These are phyloP conservation scores for Prunella vulgaris DNA, from an alignment of 257 asterid genomes.

Conservation along the genomic window DNA sequence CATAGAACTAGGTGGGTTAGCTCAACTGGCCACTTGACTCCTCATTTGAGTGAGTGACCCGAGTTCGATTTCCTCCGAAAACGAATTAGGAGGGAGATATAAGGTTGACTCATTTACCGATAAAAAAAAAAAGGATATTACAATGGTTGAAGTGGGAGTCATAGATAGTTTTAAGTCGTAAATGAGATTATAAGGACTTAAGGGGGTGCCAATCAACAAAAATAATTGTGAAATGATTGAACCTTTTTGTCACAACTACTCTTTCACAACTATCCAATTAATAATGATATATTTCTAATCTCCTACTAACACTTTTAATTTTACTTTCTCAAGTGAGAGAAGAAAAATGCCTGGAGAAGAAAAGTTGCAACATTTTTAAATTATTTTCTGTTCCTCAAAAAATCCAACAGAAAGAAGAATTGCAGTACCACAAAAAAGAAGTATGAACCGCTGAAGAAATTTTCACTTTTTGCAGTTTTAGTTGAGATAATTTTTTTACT, in stretches of 20 bases:
- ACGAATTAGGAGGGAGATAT: too few species aligned
- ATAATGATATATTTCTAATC: neutral
- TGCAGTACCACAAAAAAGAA: conserved; percentile 18
- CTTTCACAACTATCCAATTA: neutral
- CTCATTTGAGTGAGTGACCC: too few species aligned
- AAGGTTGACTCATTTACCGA: too few species aligned
- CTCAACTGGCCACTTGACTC: too few species aligned
- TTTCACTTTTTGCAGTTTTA: conserved; percentile 23
- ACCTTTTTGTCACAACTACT: neutral
- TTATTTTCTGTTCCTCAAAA: neutral
- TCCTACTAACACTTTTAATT: neutral
- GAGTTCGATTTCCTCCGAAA: too few species aligned
- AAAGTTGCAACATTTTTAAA: conserved; percentile 7
- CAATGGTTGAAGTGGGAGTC: too few species aligned
- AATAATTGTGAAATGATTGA: conserved; percentile 1
- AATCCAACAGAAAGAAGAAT: neutral
- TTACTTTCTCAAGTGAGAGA: neutral
- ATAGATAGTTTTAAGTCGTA: neutral
- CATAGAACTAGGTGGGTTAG: too few species aligned
- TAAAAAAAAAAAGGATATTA: too few species aligned
- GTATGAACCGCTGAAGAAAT: conserved; percentile 32
- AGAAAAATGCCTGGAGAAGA: conserved; percentile 29
- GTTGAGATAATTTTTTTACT: conserved; percentile 7
- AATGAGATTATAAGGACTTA: neutral
- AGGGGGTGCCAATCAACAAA: neutral